These are phyloP conservation scores for Phytopythium boreale DNA, from an alignment of 352 stramenopile genomes.

Conservation along the genomic window DNA sequence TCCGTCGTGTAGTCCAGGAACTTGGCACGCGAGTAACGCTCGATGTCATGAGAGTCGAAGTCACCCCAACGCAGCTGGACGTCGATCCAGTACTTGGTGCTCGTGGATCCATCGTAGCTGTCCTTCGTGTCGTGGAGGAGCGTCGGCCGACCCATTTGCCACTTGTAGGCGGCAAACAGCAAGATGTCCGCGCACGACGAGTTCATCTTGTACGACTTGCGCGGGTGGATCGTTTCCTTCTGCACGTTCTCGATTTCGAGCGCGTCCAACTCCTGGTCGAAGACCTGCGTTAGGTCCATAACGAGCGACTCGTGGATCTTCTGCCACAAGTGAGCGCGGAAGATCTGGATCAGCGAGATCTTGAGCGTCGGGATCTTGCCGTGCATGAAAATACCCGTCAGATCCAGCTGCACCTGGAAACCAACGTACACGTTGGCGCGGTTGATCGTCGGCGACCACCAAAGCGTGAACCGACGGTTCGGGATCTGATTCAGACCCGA, in stretches of 20 bases:
- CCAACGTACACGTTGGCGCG: constrained; percentile 99
- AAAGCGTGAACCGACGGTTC: constrained; percentile 99
- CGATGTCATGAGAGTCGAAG: constrained; percentile 99
- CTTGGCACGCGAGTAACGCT: constrained; percentile 98
- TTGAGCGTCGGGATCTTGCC: constrained; percentile 99
- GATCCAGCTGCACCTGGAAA: constrained; percentile 99
- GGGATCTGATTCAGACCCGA: constrained; percentile 99
- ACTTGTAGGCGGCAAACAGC: constrained; percentile 99
- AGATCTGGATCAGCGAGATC: constrained; percentile 97
- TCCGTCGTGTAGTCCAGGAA: constrained; percentile 99
- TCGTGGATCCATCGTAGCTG: constrained; percentile 94
- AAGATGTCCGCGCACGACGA: constrained; percentile 99
- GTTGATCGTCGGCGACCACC: constrained; percentile 99
- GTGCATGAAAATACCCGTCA: constrained; percentile 99
- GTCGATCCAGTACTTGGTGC: constrained; percentile 99
- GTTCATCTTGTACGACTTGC: constrained; percentile 99
- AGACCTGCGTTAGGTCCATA: constrained; percentile 98
- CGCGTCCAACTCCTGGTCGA: constrained; percentile 99
- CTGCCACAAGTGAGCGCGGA: constrained; percentile 99
- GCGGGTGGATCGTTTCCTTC: constrained; percentile 99
- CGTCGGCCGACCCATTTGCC: constrained; percentile 88
- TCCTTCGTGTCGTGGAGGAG: constrained; percentile 95
- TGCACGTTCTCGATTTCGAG: constrained; percentile 99
- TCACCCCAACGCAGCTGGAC: constrained; percentile 99
- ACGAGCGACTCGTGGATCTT: constrained; percentile 99